Base-by-base conservation (phyloP, 2,329 filamentous ascomycete species). In the Microsporum canis region DNA sequence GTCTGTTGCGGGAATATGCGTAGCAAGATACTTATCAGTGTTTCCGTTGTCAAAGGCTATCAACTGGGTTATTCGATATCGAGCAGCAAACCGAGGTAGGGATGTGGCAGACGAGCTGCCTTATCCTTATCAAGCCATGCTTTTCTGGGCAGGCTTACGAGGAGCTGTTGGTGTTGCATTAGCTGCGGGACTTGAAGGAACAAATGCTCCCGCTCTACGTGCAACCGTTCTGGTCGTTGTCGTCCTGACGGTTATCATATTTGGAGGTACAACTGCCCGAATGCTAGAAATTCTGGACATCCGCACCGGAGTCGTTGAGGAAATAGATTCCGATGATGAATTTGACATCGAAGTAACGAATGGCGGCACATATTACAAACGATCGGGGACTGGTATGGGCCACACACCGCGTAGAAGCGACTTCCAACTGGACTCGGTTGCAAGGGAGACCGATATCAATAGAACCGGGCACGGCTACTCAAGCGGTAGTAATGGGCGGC, bases 271-370 rank as follows among this genome's bases (percentile, higher is more conserved):
- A 5, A 99, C 94, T 0, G 91, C 92, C 10, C 87, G 92, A 61
- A 99, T 99, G 94, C 80, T 99, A 17, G 94, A 99, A 72, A 99
- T 99, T 60, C 78, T 97, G 14, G 88, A 91, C n/a, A 99, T 99
- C 64, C 85, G 90, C 61, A 99, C 92, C 0, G 94, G 94, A 0
- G 92, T 99, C 0, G 89, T 96, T 0, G 94, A 99, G 68, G 94
- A 99, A 72, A 88, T 95, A 51, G 94, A 99, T 71, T 96, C 90
- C 51, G 94, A 99, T 71, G 94, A 99, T 71, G 94, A 99, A 73
- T 99, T 99, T 69, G 94, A 99, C 71, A 99, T 96, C 64, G 94
- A 96, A 72, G 80, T 80, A 10, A 84, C 88, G 58, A 83, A 83
- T 17, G 81, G 82, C 29, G 87, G 87, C 8, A 85, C 88, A 5